A percentile compares a stretch with the other conserved stretches of the same genome.
Conservation (phyloP, 2,329 filamentous ascomycete species). For the Zelopaecilomyces penicillatus region DNA sequence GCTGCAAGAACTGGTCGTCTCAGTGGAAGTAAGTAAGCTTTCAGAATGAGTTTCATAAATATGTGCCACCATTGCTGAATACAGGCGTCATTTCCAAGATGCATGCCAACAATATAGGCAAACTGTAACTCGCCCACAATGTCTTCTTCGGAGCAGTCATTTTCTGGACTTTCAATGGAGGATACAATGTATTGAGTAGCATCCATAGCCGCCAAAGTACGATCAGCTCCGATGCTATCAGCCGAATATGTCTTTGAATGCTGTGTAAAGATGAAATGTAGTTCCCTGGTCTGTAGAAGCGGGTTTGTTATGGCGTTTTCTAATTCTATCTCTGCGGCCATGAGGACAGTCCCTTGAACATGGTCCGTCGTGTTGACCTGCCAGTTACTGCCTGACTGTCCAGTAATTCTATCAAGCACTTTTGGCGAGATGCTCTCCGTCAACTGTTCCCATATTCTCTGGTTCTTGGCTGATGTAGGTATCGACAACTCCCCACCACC, state of each 20-base stretch:
- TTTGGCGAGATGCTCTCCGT: constrained; percentile 38
- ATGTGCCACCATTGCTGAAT: constrained; percentile 56
- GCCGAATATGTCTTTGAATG: constrained; percentile 34
- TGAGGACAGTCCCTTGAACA: constrained; percentile 33
- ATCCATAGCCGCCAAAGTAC: constrained; percentile 38
- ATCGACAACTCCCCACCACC: constrained; percentile 12
- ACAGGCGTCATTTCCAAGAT: constrained; percentile 50
- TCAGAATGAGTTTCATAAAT: constrained; percentile 41
- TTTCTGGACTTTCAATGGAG: constrained; percentile 24
- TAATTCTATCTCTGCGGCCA: constrained; percentile 31
- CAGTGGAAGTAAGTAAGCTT: constrained; percentile 37
- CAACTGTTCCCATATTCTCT: constrained; percentile 43
- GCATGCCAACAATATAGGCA: constrained; percentile 47
- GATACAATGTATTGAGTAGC: constrained; percentile 39
- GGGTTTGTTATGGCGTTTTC: constrained; percentile 28
- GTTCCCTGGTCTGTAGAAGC: constrained; percentile 28
- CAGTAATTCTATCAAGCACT: constrained; percentile 40
- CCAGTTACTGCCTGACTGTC: constrained; percentile 35
- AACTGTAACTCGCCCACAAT: constrained; percentile 54
- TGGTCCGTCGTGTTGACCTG: constrained; percentile 45
- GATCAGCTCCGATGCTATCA: constrained; percentile 25
- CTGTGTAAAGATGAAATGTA: constrained; percentile 41
- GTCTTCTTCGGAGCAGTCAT: constrained; percentile 27
- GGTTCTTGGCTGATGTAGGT: constrained; percentile 15
- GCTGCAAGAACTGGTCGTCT: constrained; percentile 36